These are phyloP conservation scores for Cucurbita maxima DNA, from an alignment of 306 rosid genomes.

Conservation along the genomic window DNA sequence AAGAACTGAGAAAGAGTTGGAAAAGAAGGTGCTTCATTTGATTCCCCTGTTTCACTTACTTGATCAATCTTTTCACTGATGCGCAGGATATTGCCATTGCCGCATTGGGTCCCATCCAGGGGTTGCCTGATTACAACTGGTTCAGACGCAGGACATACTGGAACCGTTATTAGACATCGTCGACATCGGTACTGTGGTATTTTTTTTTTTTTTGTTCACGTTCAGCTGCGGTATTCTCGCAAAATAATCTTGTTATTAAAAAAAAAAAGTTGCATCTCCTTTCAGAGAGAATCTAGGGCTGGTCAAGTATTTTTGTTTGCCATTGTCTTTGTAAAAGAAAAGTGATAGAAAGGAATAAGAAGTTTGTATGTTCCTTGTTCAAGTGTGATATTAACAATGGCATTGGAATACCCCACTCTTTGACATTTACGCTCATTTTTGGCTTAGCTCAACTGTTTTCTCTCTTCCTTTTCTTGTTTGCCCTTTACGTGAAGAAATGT, in stretches of 20 bases:
- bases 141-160: slow-evolving; percentile 99
- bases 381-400: slow-evolving; percentile 3
- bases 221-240: slow-evolving; percentile 20
- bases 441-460: background rate
- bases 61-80: background rate
- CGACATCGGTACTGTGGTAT: slow-evolving; percentile 8
- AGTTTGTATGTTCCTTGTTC: background rate
- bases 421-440: background rate
- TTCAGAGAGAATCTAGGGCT: slow-evolving; percentile 19
- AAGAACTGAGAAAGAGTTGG: background rate
- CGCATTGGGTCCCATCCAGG: slow-evolving; percentile 76
- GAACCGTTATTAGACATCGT: slow-evolving; percentile 65
- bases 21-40: too few relatives aligned
- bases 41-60: background rate
- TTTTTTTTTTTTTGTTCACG: slow-evolving; percentile 14
- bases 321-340: slow-evolving; percentile 27
- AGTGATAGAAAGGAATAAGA: slow-evolving; percentile 12
- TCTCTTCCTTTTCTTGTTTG: background rate
- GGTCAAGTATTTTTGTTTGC: slow-evolving; percentile 22
- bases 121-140: slow-evolving; percentile 88
- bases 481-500: background rate
- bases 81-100: slow-evolving; percentile 85
- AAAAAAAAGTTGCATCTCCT: slow-evolving; percentile 6
- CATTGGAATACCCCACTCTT: background rate
- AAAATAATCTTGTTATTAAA: slow-evolving; percentile 16